These are phyloP conservation scores for Marchantia paleacea DNA, from an alignment of 225 moss, liverwort and hornwort genomes.

Conservation along the genomic window DNA sequence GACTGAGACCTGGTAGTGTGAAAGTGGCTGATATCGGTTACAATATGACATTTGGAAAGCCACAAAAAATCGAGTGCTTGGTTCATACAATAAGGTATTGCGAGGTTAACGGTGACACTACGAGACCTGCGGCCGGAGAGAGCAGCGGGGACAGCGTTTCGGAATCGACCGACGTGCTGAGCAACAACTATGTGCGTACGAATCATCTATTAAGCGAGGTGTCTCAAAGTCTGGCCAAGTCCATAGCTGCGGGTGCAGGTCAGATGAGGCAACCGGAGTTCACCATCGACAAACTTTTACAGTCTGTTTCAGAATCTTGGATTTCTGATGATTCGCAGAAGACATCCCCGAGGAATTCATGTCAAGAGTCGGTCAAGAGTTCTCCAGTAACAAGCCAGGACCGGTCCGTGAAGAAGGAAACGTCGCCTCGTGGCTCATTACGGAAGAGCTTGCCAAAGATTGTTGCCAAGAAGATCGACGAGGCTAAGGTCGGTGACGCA, in stretches of 20 bases:
- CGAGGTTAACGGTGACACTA: neutral
- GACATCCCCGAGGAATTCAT: neutral
- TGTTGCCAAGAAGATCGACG: neutral
- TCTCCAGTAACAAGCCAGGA: neutral
- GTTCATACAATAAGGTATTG: slow-evolving; percentile 16
- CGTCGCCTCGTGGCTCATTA: slow-evolving; percentile 8
- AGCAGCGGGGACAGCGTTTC: neutral
- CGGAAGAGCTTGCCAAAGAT: neutral
- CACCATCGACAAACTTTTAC: neutral
- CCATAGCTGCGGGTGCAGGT: slow-evolving; percentile 16
- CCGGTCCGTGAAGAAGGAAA: slow-evolving; percentile 3
- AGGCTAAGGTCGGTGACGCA: slow-evolving; percentile 10
- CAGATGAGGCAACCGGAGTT: slow-evolving; percentile 6
- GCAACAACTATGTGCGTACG: slow-evolving; percentile 12
- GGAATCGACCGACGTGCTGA: neutral
- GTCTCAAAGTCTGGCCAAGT: slow-evolving; percentile 14
- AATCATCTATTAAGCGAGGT: slow-evolving; percentile 5
- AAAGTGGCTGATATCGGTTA: slow-evolving; percentile 20
- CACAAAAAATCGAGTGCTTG: slow-evolving; percentile 19
- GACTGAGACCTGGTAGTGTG: neutral
- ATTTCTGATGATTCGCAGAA: slow-evolving; percentile 1
- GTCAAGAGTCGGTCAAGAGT: neutral
- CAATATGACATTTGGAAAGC: slow-evolving; percentile 23
- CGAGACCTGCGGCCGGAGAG: neutral
- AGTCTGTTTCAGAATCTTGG: slow-evolving; percentile 16